Evolutionary conservation across 345 rosid species (phyloP).

Genomic region (Litchi chinensis): DNA sequence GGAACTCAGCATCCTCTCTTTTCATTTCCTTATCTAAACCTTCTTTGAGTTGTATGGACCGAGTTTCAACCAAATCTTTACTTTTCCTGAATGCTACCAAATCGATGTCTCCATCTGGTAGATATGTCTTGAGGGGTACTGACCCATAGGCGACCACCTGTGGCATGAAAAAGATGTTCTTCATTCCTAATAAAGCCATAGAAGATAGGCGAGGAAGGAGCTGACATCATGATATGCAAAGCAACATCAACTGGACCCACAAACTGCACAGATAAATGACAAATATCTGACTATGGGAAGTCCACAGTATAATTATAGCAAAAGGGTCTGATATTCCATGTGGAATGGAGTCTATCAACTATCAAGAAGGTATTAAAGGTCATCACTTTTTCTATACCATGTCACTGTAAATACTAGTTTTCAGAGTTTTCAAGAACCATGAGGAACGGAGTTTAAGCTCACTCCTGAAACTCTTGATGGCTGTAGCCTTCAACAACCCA

Average conservation of each 20-base stretch:
- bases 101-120: conserved; percentile 75
- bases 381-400: neutral
- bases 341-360: neutral
- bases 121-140: conserved; percentile 64
- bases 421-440: neutral
- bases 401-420: neutral
- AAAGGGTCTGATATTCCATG: neutral
- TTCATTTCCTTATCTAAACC: conserved; percentile 53
- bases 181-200: neutral
- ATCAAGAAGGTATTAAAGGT: neutral
- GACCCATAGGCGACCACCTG: conserved; percentile 68
- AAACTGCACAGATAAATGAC: neutral
- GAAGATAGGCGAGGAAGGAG: neutral
- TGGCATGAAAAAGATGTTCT: neutral
- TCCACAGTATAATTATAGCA: neutral
- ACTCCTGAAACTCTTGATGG: neutral
- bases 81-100: conserved; percentile 50
- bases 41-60: conserved; percentile 56
- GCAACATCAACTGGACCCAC: neutral
- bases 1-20: conserved; percentile 54
- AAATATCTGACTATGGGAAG: neutral
- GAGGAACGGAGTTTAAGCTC: too few species aligned
- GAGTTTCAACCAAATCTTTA: conserved; percentile 42
- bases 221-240: neutral
- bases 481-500: neutral